Base-by-base conservation (phyloP, 2,329 filamentous ascomycete genomes). In the Diaporthe capsici region DNA sequence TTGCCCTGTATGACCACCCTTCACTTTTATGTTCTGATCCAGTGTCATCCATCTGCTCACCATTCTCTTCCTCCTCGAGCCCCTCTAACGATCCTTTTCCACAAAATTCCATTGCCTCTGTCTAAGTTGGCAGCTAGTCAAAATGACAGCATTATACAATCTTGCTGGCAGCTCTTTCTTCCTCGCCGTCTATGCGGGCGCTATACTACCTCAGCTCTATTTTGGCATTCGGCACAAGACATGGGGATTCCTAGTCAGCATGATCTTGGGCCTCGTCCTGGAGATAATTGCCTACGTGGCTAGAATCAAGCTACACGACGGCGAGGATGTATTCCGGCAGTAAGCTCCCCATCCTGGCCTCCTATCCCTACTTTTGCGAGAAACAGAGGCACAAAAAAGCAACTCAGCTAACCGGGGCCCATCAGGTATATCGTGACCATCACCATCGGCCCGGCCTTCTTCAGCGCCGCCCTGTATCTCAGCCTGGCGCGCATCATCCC, bases 401-500 rank as follows among this genome's bases (percentile, higher is more conserved):
- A n/a, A n/a, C n/a, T n/a, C n/a, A n/a, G n/a, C 44, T 49, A 20
- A 49, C 20, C 8, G 1, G 22, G 44, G 8, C 7, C 44, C 44
- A 7, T 31, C 25, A 55, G 51, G 25, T 55, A 55, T 0, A 55
- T 55, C 51, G 10, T 55, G 3, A 55, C 51, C n/a, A 55, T 55
- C 51, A 55, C 51, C 51, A 55, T 55, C 51, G 51, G 51, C 10
- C 51, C 51, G 25, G 51, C 51, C 25, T 55, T 55, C 17, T 55
- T 55, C 51, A 55, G 51, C 22, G 51, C 51, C 51, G 51, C 51
- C 71, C 49, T 72, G 15, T 91, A 90, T 82, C 80, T 92, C 42
- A 88, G 86, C 6, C 84, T 92, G 17, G 89, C 90, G 51, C 88
- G 91, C 71, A 86, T 92, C 77, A 87, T 80, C 42, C 42, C 76